A percentile compares a stretch with the other conserved stretches of the same genome.
Evolutionary conservation across 192 early-diverging fungal genomes (phyloP).

Genomic region (Entrophospora sp.): DNA sequence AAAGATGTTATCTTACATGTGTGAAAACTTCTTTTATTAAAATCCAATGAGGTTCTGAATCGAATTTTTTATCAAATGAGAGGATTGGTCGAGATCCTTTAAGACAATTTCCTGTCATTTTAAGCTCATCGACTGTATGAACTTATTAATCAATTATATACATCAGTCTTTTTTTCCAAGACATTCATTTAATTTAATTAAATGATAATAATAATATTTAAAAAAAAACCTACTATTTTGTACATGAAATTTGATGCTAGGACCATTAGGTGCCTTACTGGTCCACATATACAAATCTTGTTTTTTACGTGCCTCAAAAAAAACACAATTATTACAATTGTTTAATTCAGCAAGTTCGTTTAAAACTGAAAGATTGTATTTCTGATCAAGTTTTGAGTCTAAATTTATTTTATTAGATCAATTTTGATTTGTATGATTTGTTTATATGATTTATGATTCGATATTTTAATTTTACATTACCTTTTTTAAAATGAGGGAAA

Average conservation of each 20-base stretch:
- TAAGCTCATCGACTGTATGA: constrained; percentile 98
- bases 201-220: too few species aligned
- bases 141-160: too few species aligned
- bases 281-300: constrained; percentile 96
- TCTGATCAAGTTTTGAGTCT: constrained; percentile 87
- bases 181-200: too few species aligned
- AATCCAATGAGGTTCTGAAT: constrained; percentile 70
- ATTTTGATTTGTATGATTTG: background rate
- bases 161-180: too few species aligned
- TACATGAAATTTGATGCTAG: constrained; percentile 89
- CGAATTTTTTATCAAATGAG: constrained; percentile 92
- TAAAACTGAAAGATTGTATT: constrained; percentile 75
- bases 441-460: too few species aligned
- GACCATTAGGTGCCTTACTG: constrained; percentile 88
- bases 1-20: constrained; percentile 23
- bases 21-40: constrained; percentile 93
- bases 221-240: constrained; percentile 69
- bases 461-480: too few species aligned
- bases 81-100: constrained; percentile 93
- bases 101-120: constrained; percentile 96
- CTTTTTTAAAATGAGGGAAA: constrained; percentile 94
- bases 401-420: background rate
- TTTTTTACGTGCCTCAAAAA: constrained; percentile 89
- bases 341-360: constrained; percentile 95
- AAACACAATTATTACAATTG: constrained; percentile 98